These are phyloP conservation scores for Botrytis squamosa DNA, from an alignment of 2,329 filamentous ascomycete genomes.

Conservation along the genomic window DNA sequence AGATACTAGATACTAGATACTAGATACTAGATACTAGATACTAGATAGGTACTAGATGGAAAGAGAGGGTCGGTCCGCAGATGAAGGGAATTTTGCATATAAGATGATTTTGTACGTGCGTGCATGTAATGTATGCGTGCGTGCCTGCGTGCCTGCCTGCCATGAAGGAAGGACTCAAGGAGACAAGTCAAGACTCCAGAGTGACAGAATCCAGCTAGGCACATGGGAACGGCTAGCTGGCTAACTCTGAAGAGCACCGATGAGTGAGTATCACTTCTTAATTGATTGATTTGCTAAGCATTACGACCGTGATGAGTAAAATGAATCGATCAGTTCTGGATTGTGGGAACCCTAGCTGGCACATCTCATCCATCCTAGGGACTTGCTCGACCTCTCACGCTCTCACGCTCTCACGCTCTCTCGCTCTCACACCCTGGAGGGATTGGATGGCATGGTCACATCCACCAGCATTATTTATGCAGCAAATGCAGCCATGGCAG, in stretches of 20 bases:
- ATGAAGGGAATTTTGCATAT: conserved; percentile 2
- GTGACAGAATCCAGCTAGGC: background rate
- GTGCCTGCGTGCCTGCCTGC: background rate
- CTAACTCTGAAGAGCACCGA: background rate
- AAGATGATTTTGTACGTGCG: background rate
- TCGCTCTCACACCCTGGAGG: background rate
- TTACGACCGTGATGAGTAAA: background rate
- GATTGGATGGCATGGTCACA: background rate
- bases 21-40: too few species aligned
- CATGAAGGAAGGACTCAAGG: background rate
- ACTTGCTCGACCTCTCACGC: background rate
- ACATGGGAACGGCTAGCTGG: background rate
- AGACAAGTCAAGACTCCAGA: background rate
- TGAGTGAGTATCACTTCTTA: background rate
- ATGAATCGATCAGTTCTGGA: background rate
- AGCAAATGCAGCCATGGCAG: background rate
- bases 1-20: background rate
- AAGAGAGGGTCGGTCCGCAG: background rate
- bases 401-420: background rate
- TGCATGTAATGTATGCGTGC: too few species aligned
- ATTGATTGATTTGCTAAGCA: conserved; percentile 14
- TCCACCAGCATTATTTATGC: background rate
- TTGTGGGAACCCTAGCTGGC: background rate
- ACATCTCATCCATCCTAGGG: background rate
- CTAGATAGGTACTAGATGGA: background rate